phyloP scores from a whole-genome alignment of 176 grass and related monocot species.

The Dactylis glomerata region DNA sequence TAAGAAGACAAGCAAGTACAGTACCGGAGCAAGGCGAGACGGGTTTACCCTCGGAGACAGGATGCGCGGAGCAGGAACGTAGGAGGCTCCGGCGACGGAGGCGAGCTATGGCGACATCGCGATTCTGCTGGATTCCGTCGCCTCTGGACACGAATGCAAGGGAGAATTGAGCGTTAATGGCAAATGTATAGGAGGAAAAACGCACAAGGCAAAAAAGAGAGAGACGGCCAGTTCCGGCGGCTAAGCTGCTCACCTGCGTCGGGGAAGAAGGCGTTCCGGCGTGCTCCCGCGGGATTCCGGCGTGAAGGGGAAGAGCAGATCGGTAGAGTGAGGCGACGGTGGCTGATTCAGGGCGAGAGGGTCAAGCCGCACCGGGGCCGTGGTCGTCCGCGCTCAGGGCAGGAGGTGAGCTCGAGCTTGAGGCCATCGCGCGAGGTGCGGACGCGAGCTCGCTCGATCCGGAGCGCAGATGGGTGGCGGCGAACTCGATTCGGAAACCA shows the following conservation, averaged over 20 bases:
- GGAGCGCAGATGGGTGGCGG: no score
- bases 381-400: no score
- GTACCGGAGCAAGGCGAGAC: no score
- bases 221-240: not conserved
- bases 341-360: no score
- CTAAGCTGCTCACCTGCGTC: not conserved
- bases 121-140: not conserved
- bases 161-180: not conserved
- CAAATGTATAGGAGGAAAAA: not conserved
- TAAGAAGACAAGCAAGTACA: not conserved
- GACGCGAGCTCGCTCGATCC: not conserved
- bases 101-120: not conserved
- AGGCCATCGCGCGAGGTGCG: not conserved
- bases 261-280: not conserved
- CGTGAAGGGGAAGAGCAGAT: no score
- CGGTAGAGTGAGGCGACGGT: no score
- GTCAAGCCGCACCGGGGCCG: no score
- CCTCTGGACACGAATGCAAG: not conserved
- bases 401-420: no score
- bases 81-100: not conserved
- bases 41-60: not conserved
- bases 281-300: no score
- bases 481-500: no score
- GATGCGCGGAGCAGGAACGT: no score
- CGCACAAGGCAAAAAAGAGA: not conserved